Evolutionary conservation across 768 basidiomycete species (phyloP), one percentile per base, ranked within the genome.

Genomic region (Lentinula sp.): DNA sequence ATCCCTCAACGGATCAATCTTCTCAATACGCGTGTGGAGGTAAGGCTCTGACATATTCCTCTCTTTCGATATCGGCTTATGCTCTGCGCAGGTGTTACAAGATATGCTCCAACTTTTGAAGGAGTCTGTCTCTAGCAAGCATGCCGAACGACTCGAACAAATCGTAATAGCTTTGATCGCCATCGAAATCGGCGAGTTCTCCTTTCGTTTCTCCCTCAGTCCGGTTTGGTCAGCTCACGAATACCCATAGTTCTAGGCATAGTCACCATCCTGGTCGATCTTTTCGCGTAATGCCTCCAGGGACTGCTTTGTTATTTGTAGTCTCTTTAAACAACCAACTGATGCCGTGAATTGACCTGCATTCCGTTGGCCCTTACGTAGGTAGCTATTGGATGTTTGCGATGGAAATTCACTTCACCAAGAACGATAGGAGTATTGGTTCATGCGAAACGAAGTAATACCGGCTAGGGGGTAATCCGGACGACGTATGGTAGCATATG

Each of bases 91-190:
- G 92, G 91, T 98, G 55, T 75, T 98, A 39, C 95, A 98, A 80
- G 95, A 98, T 72, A 96, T 98, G 91, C 84, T 98, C 10, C 90
- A 94, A 69, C 82, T 98, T 56, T 77, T 98, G 57, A 98, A 98
- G 73, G 95, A 97, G 74, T 91, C 92, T 10, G 95, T 96, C 28
- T 92, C 92, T 32, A 93, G 87, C 65, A 85, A 87, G 67, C 93
- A 97, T 68, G 86, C 93, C 0, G 95, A 97, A 72, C 84, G 93
- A 28, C 80, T 97, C 7, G 95, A 97, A 72, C 91, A 92, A 71
- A 93, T 97, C 61, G 91, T 97, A 64, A 96, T 97, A 63, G 86
- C 85, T 54, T 78, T 97, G 60, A 96, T 97, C 69, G 95, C 76
- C 43, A 89, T 95, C 56, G 92, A 93, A 74, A 94, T 94, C 60